Base-by-base conservation (phyloP, 352 stramenopile species). In the Phytopythium mirpurense region DNA sequence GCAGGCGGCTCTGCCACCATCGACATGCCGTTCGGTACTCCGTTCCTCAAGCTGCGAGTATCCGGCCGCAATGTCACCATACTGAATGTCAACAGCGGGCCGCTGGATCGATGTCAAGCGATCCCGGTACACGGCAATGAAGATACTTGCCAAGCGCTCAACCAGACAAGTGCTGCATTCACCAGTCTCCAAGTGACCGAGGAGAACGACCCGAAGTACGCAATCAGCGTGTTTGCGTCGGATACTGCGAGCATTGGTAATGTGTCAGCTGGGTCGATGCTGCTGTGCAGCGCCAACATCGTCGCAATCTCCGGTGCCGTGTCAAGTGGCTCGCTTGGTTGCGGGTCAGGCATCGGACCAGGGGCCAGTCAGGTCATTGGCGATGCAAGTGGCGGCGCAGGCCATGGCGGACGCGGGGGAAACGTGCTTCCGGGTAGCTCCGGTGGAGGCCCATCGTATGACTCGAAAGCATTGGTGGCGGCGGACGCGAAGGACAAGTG, bases 351-450 rank as follows among this genome's bases (percentile, higher is more conserved):
- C 12, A 43, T 70, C 32, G 78, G 78, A 35, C 76, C 72, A 38
- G 78, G 78, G 5, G 82, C 78, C 19, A 86, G 75, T 48, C 60
- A 66, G n/a, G 43, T 83, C 26, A 57, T 56, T 24, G 59, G 67
- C 14, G 74, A 69, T 49, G 76, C 78, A 26, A 89, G 78, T 36
- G 78, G 78, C 42, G 78, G 78, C 8, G 78, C 78, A 47, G 78
- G 78, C n/a, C 78, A 89, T 63, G 78, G 78, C 46, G 78, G 78
- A 41, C 60, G 68, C 38, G 78, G 78, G 27, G 78, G 78, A 8
- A 83, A 86, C 24, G 59, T 86, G 34, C 59, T 85, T 56, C 78
- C 78, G 9, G 74, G 66, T 24, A 74, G 74, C 51, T 65, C 42
- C 57, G 78, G 75, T 23, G 75, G 63, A 31, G 78, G 78, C 3